Conservation (phyloP, 225 moss, liverwort and hornwort species). For the Straminergon stramineum region DNA sequence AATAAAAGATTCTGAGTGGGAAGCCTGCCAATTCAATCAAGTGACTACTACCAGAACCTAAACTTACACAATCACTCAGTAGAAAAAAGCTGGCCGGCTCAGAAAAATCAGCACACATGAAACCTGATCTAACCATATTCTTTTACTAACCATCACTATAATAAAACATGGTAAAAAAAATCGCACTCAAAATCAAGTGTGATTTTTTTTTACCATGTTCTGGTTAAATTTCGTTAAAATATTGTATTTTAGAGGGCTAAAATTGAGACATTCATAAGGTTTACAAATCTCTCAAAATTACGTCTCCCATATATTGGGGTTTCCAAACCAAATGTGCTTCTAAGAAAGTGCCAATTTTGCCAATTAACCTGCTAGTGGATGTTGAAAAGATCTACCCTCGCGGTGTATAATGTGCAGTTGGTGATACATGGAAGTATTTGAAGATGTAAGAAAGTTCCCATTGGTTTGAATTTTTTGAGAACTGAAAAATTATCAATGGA, state of each 20-base stretch:
- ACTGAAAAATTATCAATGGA: neutral
- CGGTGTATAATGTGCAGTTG: neutral
- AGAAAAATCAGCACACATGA: neutral
- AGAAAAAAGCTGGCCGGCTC: neutral
- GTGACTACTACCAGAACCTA: conserved; percentile 22
- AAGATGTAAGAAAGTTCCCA: neutral
- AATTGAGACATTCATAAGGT: neutral
- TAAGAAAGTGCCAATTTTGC: neutral
- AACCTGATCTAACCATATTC: neutral
- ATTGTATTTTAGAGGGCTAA: neutral
- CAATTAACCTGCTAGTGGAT: too few species aligned
- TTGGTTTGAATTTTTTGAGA: neutral
- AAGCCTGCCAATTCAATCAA: conserved; percentile 10
- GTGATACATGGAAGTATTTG: neutral
- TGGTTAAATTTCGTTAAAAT: too few species aligned
- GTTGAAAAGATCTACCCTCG: neutral
- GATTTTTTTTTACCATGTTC: too few species aligned
- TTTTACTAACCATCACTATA: too few species aligned
- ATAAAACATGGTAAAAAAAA: too few species aligned
- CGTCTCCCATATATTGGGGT: fast-evolving
- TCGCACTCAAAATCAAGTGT: too few species aligned
- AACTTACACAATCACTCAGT: conserved; percentile 2
- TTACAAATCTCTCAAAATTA: neutral
- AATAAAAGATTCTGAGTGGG: conserved; percentile 13
- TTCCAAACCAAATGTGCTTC: neutral